Percentiles rank a stretch among this genome's conserved stretches.
Evolutionary conservation across 2,329 filamentous ascomycete genomes (phyloP).

Genomic region (Fusarium pseudonygamai): DNA sequence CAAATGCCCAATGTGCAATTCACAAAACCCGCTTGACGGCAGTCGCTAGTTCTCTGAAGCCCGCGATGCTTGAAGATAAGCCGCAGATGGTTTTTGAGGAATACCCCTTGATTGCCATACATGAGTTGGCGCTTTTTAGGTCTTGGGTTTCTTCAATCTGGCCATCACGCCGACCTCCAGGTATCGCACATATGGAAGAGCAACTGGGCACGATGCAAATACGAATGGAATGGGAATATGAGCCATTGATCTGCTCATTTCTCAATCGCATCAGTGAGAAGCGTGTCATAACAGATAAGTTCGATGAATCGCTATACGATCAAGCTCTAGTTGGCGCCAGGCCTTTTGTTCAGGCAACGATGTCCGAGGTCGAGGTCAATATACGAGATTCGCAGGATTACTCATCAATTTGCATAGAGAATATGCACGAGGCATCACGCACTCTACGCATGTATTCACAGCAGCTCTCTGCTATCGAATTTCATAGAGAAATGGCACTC

Average conservation of each 20-base stretch:
- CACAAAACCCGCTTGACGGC: neutral
- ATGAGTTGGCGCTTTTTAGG: neutral
- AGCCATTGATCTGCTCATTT: neutral
- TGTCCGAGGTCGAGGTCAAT: neutral
- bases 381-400: neutral
- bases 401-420: neutral
- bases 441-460: neutral
- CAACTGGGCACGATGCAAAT: neutral
- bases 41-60: neutral
- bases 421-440: neutral
- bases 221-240: neutral
- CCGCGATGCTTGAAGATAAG: neutral
- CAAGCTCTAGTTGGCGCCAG: neutral
- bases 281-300: neutral
- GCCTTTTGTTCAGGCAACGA: neutral
- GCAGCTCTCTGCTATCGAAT: neutral
- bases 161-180: neutral
- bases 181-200: neutral
- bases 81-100: neutral
- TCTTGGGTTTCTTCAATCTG: neutral
- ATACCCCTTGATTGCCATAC: neutral
- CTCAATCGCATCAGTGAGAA: neutral
- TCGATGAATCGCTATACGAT: neutral
- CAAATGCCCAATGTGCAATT: neutral
- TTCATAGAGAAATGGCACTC: neutral